Evolutionary conservation across 192 early-diverging fungal genomes (phyloP).

Genomic region (Funneliformis mosseae): DNA sequence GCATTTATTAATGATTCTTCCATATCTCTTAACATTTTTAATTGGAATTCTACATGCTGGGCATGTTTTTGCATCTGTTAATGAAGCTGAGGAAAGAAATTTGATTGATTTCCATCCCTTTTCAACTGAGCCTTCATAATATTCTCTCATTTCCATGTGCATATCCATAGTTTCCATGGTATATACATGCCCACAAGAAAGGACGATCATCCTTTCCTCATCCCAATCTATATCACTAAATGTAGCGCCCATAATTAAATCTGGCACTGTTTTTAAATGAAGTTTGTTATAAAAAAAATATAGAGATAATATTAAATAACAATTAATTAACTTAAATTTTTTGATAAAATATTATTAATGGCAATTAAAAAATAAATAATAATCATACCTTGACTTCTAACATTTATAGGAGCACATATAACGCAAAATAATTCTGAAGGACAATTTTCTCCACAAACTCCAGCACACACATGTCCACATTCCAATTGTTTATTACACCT

Average conservation of each 20-base stretch:
- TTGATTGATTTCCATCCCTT: conserved; percentile 2
- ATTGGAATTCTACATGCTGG: conserved; percentile 7
- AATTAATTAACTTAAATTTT: too few relatives aligned
- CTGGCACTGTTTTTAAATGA: too few relatives aligned
- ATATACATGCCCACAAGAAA: conserved; percentile 54
- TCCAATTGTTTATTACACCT: conserved; percentile 47
- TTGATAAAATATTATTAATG: too few relatives aligned
- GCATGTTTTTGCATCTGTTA: neutral
- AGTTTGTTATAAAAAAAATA: too few relatives aligned
- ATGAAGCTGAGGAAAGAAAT: neutral
- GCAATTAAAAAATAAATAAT: neutral
- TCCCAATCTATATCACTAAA: conserved; percentile 37
- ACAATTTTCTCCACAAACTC: conserved; percentile 52
- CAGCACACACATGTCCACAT: conserved; percentile 58
- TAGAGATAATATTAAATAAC: too few relatives aligned
- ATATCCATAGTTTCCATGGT: conserved; percentile 58
- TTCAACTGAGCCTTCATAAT: conserved; percentile 36
- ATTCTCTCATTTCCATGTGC: conserved; percentile 43
- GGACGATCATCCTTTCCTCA: conserved; percentile 49
- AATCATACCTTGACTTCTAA: conserved; percentile 22
- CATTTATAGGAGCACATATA: conserved; percentile 36
- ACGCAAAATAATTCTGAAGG: conserved; percentile 37
- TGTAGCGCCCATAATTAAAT: too few relatives aligned
- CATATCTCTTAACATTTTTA: conserved; percentile 21
- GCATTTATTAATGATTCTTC: conserved; percentile 27